A percentile compares a stretch with the other conserved stretches of the same genome.
Evolutionary conservation across 352 stramenopile genomes (phyloP).

Genomic region (Chrysophaeum taylorii): DNA sequence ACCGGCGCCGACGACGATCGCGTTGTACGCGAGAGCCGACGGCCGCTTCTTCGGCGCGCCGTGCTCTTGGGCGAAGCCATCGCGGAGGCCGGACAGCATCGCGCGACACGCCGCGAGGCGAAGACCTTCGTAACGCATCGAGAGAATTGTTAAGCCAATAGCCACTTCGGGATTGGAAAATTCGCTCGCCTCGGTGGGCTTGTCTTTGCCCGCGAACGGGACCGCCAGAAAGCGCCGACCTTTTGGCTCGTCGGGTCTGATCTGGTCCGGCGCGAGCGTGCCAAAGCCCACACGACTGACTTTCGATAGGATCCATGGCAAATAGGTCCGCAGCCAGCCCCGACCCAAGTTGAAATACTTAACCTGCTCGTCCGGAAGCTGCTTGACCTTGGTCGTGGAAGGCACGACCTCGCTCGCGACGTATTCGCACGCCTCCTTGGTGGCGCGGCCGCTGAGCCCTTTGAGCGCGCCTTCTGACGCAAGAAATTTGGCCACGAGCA

Average conservation of each 20-base stretch:
- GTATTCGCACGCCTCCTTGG: not conserved
- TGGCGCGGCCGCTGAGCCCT: not conserved
- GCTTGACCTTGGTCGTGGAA: not conserved
- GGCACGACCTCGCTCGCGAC: not conserved
- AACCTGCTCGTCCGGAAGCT: constrained; percentile 34
- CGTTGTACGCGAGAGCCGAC: constrained; percentile 57
- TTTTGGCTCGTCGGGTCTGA: constrained; percentile 40
- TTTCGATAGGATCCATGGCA: constrained; percentile 84
- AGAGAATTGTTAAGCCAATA: constrained; percentile 71
- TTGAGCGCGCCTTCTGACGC: not conserved
- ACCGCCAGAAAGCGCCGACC: constrained; percentile 83
- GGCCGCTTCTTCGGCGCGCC: constrained; percentile 70
- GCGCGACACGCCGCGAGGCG: constrained; percentile 62
- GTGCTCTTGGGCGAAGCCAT: constrained; percentile 71
- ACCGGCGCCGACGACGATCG: constrained; percentile 64
- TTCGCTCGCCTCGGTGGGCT: constrained; percentile 92
- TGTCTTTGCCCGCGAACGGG: constrained; percentile 98
- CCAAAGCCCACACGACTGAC: constrained; percentile 87
- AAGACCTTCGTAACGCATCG: constrained; percentile 75
- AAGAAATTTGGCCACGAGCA: not conserved
- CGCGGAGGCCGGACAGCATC: constrained; percentile 55
- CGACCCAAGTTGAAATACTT: constrained; percentile 80
- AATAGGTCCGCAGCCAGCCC: constrained; percentile 76
- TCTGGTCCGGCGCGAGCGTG: constrained; percentile 49
- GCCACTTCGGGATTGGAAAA: constrained; percentile 95